phyloP scores from a whole-genome alignment of 768 basidiomycete species.

The Xerocomellus dryophilus region DNA sequence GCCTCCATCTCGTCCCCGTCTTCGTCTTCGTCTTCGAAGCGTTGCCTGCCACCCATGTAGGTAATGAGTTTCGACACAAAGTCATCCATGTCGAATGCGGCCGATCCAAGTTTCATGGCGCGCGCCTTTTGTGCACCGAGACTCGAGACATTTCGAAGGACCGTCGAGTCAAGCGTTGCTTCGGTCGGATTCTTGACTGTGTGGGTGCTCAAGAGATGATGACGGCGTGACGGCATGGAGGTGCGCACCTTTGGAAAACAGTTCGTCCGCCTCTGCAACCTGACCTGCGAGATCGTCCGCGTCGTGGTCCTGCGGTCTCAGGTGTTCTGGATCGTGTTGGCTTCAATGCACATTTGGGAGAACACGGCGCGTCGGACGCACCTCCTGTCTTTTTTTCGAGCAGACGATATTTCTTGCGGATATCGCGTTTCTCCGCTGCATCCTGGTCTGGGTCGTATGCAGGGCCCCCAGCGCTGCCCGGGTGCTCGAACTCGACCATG shows the following conservation, averaged over 20 bases:
- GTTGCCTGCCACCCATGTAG: slow-evolving; percentile 71
- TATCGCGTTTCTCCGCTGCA: slow-evolving; percentile 70
- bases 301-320: slow-evolving; percentile 53
- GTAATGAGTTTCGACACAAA: slow-evolving; percentile 73
- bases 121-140: slow-evolving; percentile 87
- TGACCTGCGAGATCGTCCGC: slow-evolving; percentile 54
- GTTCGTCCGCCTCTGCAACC: slow-evolving; percentile 54
- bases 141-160: slow-evolving; percentile 73
- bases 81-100: slow-evolving; percentile 90
- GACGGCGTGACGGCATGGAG: not conserved
- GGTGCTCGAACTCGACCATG: slow-evolving; percentile 20
- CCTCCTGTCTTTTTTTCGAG: slow-evolving; percentile 65
- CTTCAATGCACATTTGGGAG: not conserved
- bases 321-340: slow-evolving; percentile 35
- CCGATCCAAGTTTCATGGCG: slow-evolving; percentile 81
- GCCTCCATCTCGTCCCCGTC: slow-evolving; percentile 54
- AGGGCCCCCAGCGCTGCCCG: slow-evolving; percentile 28
- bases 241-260: slow-evolving; percentile 60
- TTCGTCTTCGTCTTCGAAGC: slow-evolving; percentile 45
- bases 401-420: slow-evolving; percentile 71
- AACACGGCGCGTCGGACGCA: slow-evolving; percentile 27
- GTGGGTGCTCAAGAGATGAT: not conserved
- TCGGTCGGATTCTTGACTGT: slow-evolving; percentile 80
- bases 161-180: slow-evolving; percentile 84
- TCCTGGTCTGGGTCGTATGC: slow-evolving; percentile 84